Base-by-base conservation (phyloP, 2,329 filamentous ascomycete species). In the Chrysosporium keratinophilum region DNA sequence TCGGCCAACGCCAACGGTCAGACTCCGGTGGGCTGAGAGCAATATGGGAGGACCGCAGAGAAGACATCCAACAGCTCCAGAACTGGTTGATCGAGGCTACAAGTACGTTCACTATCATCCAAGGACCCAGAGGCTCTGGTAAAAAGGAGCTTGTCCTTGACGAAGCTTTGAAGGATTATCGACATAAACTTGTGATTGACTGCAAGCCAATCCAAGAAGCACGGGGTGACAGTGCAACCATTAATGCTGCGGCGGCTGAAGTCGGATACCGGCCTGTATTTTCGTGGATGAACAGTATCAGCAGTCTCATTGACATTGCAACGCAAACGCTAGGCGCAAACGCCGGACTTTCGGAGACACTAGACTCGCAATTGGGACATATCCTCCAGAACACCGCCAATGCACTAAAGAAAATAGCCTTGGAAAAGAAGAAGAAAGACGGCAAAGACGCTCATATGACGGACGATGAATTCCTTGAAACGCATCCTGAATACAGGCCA, bases 291-390 rank as follows among this genome's bases (percentile, higher is more conserved):
- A 96, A 97, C 69, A 95, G 83, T 64, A 81, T 97, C 60, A 95
- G 87, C 70, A 95, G 89, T 66, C 81, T 96, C 71, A 77, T 95
- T 59, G 93, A 97, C 62, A 79, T 97, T 37, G 93, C 91, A 19
- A 88, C 93, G 1, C 91, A 96, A 67, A 93, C 93, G 11, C 95
- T 91, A 17, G 91, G 91, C 11, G 87, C 94, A 55, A 96, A 97
- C 71, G 87, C 89, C 5, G 90, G 90, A 6, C 95, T 97, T 65
- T 94, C 88, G 0, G 91, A 96, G 66, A 96, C 89, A 0, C 74
- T 96, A 28, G 91, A 96, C 65, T 84, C 86, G 0, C 90, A 97
- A 63, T 73, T 97, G 14, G 82, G 80, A 66, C 95, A 96, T 70
- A 95, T 97, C 47, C 82, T 88, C 71, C 85, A 88, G 63, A 95